Evolutionary conservation across 345 rosid species (phyloP).

Genomic region (Acer saccharum): DNA sequence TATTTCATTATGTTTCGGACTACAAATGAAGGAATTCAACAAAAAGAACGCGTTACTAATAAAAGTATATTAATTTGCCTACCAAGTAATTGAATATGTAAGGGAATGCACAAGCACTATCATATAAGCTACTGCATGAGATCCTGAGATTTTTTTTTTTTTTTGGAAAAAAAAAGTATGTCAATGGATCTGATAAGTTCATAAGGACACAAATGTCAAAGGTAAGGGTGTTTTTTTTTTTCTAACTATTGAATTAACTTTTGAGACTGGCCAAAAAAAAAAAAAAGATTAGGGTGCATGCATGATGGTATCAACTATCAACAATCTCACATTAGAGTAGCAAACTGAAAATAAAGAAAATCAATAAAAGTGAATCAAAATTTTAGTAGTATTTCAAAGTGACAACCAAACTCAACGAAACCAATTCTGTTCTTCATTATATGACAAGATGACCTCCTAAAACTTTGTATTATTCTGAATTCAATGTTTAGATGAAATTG

Average conservation of each 20-base stretch:
- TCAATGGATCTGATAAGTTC: too few species aligned
- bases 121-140: neutral
- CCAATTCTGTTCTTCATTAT: neutral
- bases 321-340: neutral
- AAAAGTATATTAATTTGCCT: neutral
- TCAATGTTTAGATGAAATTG: neutral
- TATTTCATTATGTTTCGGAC: neutral
- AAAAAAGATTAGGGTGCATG: neutral
- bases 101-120: neutral
- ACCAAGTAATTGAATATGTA: neutral
- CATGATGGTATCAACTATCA: neutral
- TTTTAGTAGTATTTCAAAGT: neutral
- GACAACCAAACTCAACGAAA: neutral
- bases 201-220: too few species aligned
- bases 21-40: neutral
- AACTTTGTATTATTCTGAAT: conserved; percentile 12
- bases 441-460: neutral
- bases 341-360: neutral
- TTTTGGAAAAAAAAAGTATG: neutral
- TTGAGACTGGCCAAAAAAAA: neutral
- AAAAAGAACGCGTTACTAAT: neutral
- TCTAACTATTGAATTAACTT: neutral
- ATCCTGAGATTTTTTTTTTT: neutral
- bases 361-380: neutral
- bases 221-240: neutral